These are phyloP conservation scores for Pythium volutum DNA, from an alignment of 352 stramenopile species.

Conservation along the genomic window DNA sequence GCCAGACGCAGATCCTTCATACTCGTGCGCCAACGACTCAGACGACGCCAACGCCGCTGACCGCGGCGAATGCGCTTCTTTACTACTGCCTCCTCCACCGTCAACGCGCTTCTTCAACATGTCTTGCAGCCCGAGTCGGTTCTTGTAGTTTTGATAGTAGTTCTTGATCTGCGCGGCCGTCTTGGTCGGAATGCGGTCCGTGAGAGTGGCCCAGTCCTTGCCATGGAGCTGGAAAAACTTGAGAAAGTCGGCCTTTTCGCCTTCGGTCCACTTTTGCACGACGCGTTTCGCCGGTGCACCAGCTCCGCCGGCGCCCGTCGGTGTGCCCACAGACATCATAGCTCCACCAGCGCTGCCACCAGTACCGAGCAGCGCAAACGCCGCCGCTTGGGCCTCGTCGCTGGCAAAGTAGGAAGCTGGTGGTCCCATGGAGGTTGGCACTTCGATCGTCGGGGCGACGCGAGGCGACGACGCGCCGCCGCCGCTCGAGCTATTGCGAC, in stretches of 20 bases:
- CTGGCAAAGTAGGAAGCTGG: constrained; percentile 14
- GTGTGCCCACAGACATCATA: constrained; percentile 17
- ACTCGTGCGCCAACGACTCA: constrained; percentile 18
- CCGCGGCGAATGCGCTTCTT: constrained; percentile 6
- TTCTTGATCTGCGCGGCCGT: constrained; percentile 91
- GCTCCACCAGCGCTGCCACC: constrained; percentile 3
- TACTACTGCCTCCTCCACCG: constrained; percentile 15
- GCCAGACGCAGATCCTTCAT: constrained; percentile 22
- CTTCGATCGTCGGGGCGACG: constrained; percentile 23
- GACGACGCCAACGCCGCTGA: constrained; percentile 13
- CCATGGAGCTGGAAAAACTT: constrained; percentile 88
- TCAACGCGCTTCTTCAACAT: constrained; percentile 83
- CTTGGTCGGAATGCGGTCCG: constrained; percentile 86
- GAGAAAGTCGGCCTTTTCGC: constrained; percentile 85
- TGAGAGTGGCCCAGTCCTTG: constrained; percentile 87
- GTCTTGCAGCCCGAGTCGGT: constrained; percentile 84
- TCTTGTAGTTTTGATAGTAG: constrained; percentile 94
- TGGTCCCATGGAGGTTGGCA: constrained; percentile 6
- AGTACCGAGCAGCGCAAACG: constrained; percentile 13
- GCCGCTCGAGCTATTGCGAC: constrained; percentile 13
- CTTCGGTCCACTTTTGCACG: constrained; percentile 90
- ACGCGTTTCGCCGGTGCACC: constrained; percentile 59
- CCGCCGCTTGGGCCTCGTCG: constrained; percentile 26
- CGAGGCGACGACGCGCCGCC: constrained; percentile 22
- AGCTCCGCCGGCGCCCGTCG: constrained; percentile 20